Evolutionary conservation across 225 moss, liverwort and hornwort species (phyloP).

Genomic region (Bryum argenteum): DNA sequence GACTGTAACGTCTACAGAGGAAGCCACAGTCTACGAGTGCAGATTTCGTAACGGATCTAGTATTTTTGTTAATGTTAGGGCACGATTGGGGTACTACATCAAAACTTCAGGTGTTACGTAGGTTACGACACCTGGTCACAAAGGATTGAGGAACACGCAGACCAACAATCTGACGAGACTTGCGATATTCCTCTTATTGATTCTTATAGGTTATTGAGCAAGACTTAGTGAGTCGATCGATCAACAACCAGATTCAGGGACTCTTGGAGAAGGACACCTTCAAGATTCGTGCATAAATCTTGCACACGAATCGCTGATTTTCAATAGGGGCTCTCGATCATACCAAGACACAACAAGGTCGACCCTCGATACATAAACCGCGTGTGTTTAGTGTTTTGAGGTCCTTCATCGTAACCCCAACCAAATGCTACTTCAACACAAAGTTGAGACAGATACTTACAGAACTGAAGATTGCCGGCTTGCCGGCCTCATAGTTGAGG

Average conservation of each 20-base stretch:
- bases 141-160: not conserved
- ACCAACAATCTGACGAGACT: not conserved
- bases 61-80: too few species aligned
- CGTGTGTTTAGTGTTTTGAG: not conserved
- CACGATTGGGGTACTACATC: too few species aligned
- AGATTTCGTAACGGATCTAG: too few species aligned
- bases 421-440: constrained; percentile 10
- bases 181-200: too few species aligned
- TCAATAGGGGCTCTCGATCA: not conserved
- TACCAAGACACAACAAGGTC: too few species aligned
- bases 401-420: not conserved
- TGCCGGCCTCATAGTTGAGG: constrained; percentile 3
- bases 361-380: not conserved
- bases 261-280: too few species aligned
- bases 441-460: constrained; percentile 31
- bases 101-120: too few species aligned
- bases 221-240: too few species aligned
- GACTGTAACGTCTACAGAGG: not conserved
- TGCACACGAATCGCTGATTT: not conserved
- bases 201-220: too few species aligned
- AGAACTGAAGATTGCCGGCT: not conserved
- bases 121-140: not conserved
- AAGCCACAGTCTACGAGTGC: not conserved
- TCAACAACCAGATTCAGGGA: not conserved
- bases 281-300: too few species aligned